Evolutionary conservation across 2,329 filamentous ascomycete genomes (phyloP), one percentile per base, ranked within the genome.

Genomic region (Epichloe baconii): DNA sequence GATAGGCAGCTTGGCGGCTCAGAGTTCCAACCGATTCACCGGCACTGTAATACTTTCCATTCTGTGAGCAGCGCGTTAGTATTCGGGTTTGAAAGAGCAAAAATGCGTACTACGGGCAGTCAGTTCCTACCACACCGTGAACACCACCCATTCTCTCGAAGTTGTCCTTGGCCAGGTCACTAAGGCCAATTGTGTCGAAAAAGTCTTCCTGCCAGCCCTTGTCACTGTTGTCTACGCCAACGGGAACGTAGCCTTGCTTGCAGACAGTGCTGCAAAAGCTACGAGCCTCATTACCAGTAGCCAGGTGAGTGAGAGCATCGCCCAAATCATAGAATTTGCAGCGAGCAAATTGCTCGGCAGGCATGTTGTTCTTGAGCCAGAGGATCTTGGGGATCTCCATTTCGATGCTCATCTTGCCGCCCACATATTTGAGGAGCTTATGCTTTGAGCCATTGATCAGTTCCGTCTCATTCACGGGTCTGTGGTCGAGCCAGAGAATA

Each of bases 141-240:
- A 98, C 88, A 58, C 93, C 93, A 56, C 93, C 93, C 78, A 98
- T 86, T 57, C 90, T 83, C 73, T 86, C 86, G 66, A 95, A 98
- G 62, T 94, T 80, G 63, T 96, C 86, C 60, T 94, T 78, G 46
- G 79, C 80, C 52, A 98, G 72, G 57, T 95, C 90, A 38, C 77
- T 78, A n/a, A 98, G 76, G 15, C 93, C 93, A 63, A 98, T 94
- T 8, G 83, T 78, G 34, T 80, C 78, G 57, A 95, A 81, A 64
- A 98, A 98, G 63, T 97, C 91, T 59, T 91, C 86, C 66, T 97
- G 91, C 93, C 93, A 98, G 36, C 93, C 93, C 72, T 96, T 97
- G 52, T 95, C 88, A 67, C 89, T 96, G 46, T 90, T 90, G 59
- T 98, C 93, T 5, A 97, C 89, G 48, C 93, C 93, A n/a, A 96